These are phyloP conservation scores for Chlamydomonas incerta DNA, from an alignment of 139 green algal species.

Conservation along the genomic window DNA sequence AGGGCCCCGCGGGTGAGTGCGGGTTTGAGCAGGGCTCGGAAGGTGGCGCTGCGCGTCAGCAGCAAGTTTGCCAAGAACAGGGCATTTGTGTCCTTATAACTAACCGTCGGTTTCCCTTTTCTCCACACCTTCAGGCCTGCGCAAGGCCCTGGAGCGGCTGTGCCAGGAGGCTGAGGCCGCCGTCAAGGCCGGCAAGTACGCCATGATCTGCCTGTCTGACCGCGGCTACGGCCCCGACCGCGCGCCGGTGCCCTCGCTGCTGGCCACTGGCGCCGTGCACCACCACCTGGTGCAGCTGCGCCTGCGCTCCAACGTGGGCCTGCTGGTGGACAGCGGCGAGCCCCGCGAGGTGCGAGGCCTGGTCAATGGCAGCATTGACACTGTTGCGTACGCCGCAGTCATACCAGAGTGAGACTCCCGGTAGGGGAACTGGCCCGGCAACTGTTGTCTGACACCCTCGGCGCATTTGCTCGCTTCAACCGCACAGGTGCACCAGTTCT, in stretches of 20 bases:
- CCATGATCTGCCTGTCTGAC: conserved; percentile 88
- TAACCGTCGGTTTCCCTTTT: too few species aligned
- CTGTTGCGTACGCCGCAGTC: too few species aligned
- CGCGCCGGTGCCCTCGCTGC: conserved; percentile 84
- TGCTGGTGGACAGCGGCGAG: conserved; percentile 90
- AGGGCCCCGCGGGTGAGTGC: conserved; percentile 64
- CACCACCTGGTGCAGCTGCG: conserved; percentile 85
- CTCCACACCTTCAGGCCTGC: conserved; percentile 67
- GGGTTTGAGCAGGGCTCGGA: not conserved
- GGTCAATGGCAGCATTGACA: too few species aligned
- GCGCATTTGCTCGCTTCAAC: conserved; percentile 24
- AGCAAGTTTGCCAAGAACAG: too few species aligned
- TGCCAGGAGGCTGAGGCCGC: conserved; percentile 78
- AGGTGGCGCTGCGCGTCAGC: too few species aligned
- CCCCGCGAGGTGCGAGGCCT: conserved; percentile 46
- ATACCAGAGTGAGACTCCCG: too few species aligned
- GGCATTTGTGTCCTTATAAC: too few species aligned
- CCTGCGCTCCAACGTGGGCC: conserved; percentile 59
- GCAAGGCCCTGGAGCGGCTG: conserved; percentile 80
- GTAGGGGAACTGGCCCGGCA: too few species aligned
- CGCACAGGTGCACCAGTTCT: conserved; percentile 90
- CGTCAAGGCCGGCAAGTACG: conserved; percentile 78
- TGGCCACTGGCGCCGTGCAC: conserved; percentile 91
- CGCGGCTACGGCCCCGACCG: conserved; percentile 64
- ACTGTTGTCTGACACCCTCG: too few species aligned